Conservation (phyloP, 306 rosid genomes). For the Rubus idaeus region DNA sequence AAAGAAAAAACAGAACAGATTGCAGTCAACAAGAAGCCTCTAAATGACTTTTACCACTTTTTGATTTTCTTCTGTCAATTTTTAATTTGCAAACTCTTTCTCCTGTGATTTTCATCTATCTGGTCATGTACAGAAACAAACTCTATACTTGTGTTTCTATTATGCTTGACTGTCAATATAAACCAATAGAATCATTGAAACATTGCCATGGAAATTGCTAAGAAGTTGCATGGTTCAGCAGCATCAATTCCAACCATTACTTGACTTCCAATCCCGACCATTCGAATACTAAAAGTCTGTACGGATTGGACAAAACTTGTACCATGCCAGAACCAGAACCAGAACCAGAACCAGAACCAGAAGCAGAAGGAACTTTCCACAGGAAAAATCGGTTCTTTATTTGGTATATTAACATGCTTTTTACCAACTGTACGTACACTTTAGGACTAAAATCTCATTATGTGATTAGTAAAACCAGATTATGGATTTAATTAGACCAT, state of each 20-base stretch:
- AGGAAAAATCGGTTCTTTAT: neutral
- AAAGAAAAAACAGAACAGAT: neutral
- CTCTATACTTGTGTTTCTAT: neutral
- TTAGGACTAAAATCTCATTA: neutral
- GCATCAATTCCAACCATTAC: neutral
- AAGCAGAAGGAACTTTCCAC: neutral
- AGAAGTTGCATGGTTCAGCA: neutral
- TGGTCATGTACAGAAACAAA: neutral
- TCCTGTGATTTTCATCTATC: neutral
- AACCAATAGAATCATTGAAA: neutral
- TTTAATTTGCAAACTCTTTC: neutral
- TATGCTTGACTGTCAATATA: neutral
- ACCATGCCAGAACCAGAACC: neutral
- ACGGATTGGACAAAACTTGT: neutral
- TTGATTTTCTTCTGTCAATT: neutral
- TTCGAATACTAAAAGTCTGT: neutral
- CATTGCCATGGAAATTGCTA: neutral
- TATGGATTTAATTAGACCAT: neutral
- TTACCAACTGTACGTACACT: too few species aligned
- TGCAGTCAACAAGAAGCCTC: conserved; percentile 7
- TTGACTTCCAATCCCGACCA: neutral
- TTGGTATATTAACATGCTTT: neutral
- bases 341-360: neutral
- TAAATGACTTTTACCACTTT: neutral
- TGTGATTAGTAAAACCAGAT: neutral